Percentiles rank a stretch among this genome's conserved stretches.
These are phyloP conservation scores for Combretum micranthum DNA, from an alignment of 345 rosid species.

Conservation along the genomic window DNA sequence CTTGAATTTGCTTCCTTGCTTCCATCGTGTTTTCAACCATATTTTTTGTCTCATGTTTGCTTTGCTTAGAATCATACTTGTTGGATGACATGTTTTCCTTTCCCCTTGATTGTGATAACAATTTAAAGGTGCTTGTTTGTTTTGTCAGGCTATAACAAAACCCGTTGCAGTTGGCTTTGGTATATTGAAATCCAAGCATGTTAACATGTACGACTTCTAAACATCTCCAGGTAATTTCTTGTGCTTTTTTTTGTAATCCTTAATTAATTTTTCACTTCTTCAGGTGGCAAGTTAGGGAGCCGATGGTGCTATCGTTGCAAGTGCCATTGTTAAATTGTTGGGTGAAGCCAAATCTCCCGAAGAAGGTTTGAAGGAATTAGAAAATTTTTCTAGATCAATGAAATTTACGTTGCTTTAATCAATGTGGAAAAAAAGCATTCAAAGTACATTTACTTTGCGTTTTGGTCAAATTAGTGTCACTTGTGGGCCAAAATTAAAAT, in stretches of 20 bases:
- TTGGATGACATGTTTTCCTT: no score
- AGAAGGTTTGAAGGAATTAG: constrained; percentile 61
- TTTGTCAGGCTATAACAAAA: constrained; percentile 41
- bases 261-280: neutral
- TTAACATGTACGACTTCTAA: constrained; percentile 43
- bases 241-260: neutral
- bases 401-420: constrained; percentile 50
- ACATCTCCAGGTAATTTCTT: neutral
- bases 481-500: no score
- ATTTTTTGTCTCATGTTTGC: no score
- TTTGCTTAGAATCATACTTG: no score
- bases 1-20: no score
- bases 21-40: no score
- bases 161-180: constrained; percentile 88
- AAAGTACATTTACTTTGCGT: no score
- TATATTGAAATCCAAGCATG: constrained; percentile 76
- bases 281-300: constrained; percentile 88
- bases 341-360: constrained; percentile 68
- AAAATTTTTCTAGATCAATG: constrained; percentile 50
- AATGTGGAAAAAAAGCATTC: no score
- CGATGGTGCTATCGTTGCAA: constrained; percentile 80
- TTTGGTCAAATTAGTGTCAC: no score
- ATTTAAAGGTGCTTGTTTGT: neutral
- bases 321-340: constrained; percentile 71
- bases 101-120: no score